phyloP scores from a whole-genome alignment of 805 yeast species.

The Phaffomyces opuntiae region DNA sequence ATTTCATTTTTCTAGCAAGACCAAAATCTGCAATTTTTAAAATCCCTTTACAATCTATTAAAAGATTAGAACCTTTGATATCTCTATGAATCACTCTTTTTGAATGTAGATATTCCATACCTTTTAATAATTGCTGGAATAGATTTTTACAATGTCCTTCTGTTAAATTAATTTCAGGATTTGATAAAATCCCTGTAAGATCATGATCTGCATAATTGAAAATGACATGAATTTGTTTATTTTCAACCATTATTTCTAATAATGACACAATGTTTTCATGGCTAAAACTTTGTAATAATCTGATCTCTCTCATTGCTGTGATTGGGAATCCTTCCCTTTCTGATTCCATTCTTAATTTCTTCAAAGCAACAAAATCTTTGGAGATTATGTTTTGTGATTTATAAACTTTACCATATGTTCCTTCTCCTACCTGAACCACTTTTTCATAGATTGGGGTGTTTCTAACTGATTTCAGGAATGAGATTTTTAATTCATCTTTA shows the following conservation, averaged over 20 bases:
- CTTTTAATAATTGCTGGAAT: slow-evolving; percentile 58
- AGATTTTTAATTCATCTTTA: slow-evolving; percentile 7
- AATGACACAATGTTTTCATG: slow-evolving; percentile 80
- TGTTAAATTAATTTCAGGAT: slow-evolving; percentile 56
- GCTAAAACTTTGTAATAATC: slow-evolving; percentile 71
- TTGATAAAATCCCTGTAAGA: slow-evolving; percentile 77
- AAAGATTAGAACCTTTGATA: slow-evolving; percentile 73
- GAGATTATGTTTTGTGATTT: slow-evolving; percentile 73
- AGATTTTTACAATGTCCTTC: slow-evolving; percentile 62
- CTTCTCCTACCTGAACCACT: slow-evolving; percentile 93
- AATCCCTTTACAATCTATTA: slow-evolving; percentile 54
- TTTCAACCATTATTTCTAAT: slow-evolving; percentile 84
- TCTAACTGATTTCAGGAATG: slow-evolving; percentile 19
- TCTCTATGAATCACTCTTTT: slow-evolving; percentile 72
- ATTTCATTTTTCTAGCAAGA: slow-evolving; percentile 68
- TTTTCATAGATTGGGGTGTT: slow-evolving; percentile 46
- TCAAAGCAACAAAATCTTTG: slow-evolving; percentile 73
- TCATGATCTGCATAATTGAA: slow-evolving; percentile 94
- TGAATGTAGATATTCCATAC: slow-evolving; percentile 61
- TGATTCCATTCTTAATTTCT: slow-evolving; percentile 72
- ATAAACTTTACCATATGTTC: slow-evolving; percentile 95
- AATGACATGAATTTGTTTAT: slow-evolving; percentile 71
- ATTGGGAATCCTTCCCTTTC: slow-evolving; percentile 96
- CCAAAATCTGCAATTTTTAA: slow-evolving; percentile 80
- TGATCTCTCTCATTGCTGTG: slow-evolving; percentile 89